Percentiles rank a stretch among this genome's conserved stretches.
phyloP scores from a whole-genome alignment of 176 grass and related monocot species.

The Cenchrus fungigraminus region DNA sequence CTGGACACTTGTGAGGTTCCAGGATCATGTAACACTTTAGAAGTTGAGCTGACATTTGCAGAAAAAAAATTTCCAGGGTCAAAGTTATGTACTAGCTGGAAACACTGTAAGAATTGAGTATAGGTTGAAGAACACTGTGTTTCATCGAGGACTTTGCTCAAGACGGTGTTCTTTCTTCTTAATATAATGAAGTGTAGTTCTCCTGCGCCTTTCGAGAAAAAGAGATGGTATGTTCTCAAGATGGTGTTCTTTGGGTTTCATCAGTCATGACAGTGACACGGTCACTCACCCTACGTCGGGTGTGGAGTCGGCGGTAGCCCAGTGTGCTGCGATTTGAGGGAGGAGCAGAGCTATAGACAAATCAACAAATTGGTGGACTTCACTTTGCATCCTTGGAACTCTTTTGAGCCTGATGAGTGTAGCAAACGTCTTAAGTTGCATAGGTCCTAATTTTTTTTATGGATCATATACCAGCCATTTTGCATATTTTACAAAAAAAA shows the following conservation, averaged over 20 bases:
- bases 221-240: neutral
- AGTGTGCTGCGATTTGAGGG: neutral
- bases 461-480: neutral
- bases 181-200: no score
- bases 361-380: neutral
- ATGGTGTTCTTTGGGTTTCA: neutral
- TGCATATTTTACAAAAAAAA: neutral
- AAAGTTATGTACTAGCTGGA: neutral
- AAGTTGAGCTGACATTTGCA: constrained; percentile 4
- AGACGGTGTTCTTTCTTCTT: neutral
- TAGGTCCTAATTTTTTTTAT: no score
- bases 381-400: no score
- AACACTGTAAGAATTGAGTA: neutral
- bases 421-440: neutral
- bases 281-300: neutral
- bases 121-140: neutral
- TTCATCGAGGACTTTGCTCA: neutral
- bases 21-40: neutral
- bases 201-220: no score
- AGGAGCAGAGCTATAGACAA: neutral
- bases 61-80: neutral
- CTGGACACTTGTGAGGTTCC: neutral
- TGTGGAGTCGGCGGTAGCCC: neutral
- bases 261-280: neutral
- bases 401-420: no score